Percentiles rank a stretch among this genome's conserved stretches.
phyloP scores from a whole-genome alignment of 305 asterid species.

The Solanum hybrid region DNA sequence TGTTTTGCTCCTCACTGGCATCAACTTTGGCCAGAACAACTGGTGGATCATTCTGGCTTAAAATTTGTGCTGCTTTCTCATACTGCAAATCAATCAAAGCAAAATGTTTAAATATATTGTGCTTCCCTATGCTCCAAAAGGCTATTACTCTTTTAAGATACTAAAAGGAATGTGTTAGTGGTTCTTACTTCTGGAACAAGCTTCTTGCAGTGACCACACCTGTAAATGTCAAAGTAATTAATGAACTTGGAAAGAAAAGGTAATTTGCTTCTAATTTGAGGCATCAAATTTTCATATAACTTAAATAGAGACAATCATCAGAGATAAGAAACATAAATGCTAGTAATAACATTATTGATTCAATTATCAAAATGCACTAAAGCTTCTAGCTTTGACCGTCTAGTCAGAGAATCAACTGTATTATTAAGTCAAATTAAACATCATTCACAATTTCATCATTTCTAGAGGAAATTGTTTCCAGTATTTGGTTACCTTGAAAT shows the following conservation, averaged over 20 bases:
- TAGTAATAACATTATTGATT: background rate
- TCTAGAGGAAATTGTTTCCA: background rate
- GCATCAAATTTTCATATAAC: background rate
- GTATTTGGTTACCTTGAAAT: background rate
- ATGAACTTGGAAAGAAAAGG: background rate
- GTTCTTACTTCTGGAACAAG: slow-evolving; percentile 86
- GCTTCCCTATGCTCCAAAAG: background rate
- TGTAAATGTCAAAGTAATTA: slow-evolving; percentile 16
- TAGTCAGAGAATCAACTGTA: background rate
- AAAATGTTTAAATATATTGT: background rate
- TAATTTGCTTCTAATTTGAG: background rate
- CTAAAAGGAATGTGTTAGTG: background rate
- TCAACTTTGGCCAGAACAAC: slow-evolving; percentile 68
- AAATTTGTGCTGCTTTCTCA: slow-evolving; percentile 80
- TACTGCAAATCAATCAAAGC: slow-evolving; percentile 36
- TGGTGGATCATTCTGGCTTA: slow-evolving; percentile 63
- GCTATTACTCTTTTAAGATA: background rate
- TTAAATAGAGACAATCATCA: background rate
- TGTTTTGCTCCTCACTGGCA: slow-evolving; percentile 57
- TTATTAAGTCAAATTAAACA: background rate
- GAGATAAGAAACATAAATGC: background rate
- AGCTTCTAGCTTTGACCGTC: background rate
- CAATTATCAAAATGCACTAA: background rate
- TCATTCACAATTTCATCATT: background rate
- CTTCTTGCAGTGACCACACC: slow-evolving; percentile 98